phyloP scores from a whole-genome alignment of 805 yeast species.

The Nadsonia fulvescens region DNA sequence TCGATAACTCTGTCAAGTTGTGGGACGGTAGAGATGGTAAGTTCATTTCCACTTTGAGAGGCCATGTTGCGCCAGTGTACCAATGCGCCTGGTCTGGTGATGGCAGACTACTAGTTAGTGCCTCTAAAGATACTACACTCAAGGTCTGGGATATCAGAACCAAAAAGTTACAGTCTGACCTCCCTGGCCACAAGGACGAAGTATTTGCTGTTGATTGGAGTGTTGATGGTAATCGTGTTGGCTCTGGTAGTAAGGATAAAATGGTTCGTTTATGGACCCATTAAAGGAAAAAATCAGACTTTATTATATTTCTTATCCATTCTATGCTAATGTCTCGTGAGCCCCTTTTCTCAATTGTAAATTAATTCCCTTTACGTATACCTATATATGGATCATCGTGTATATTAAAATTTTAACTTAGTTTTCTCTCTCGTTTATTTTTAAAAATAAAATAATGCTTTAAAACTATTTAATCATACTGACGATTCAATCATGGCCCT shows the following conservation, averaged over 20 bases:
- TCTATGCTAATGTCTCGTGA: too few species aligned
- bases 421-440: too few species aligned
- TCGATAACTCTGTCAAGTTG: slow-evolving; percentile 84
- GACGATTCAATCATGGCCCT: too few species aligned
- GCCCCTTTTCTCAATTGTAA: too few species aligned
- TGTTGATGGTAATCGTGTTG: slow-evolving; percentile 80
- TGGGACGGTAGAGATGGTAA: slow-evolving; percentile 95
- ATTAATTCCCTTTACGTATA: too few species aligned
- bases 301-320: too few species aligned
- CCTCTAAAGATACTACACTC: slow-evolving; percentile 89
- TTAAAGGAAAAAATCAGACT: too few species aligned
- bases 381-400: too few species aligned
- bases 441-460: too few species aligned
- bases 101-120: slow-evolving; percentile 73
- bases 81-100: slow-evolving; percentile 98
- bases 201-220: slow-evolving; percentile 98
- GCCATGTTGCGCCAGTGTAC: slow-evolving; percentile 95
- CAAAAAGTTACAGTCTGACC: slow-evolving; percentile 64
- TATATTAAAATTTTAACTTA: too few species aligned
- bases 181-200: slow-evolving; percentile 94
- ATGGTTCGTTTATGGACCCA: slow-evolving; percentile 85
- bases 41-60: slow-evolving; percentile 76
- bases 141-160: slow-evolving; percentile 93
- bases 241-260: slow-evolving; percentile 96
- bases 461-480: too few species aligned